phyloP scores from a whole-genome alignment of 108 stramenopile species.

The Nannochloropsis gaditana region DNA sequence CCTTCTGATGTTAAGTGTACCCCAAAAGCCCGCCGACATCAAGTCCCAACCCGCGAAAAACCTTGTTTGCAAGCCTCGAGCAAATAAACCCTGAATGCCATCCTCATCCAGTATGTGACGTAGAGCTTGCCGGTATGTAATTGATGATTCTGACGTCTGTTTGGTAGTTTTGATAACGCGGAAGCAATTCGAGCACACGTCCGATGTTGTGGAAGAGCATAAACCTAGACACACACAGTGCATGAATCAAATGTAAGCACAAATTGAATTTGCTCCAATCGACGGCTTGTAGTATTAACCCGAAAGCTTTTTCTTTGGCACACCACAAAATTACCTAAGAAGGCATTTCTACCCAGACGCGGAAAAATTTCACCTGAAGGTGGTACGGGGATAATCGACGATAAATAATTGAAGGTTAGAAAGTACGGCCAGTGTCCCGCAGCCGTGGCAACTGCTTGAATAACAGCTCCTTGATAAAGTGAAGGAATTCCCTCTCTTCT shows the following conservation, averaged over 20 bases:
- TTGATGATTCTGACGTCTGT: slow-evolving; percentile 40
- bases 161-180: slow-evolving; percentile 55
- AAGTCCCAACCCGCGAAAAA: not conserved
- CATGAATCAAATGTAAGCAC: not conserved
- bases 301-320: no score
- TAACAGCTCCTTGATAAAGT: slow-evolving; percentile 49
- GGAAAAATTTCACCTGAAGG: slow-evolving; percentile 25
- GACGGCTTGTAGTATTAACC: not conserved
- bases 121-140: slow-evolving; percentile 47
- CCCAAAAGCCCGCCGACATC: not conserved
- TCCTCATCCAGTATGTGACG: slow-evolving; percentile 43
- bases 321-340: slow-evolving; percentile 28
- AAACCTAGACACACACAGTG: slow-evolving; percentile 26
- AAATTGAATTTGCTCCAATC: not conserved
- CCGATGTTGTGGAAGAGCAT: slow-evolving; percentile 47
- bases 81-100: slow-evolving; percentile 48
- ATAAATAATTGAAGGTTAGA: slow-evolving; percentile 49
- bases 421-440: slow-evolving; percentile 55
- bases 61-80: slow-evolving; percentile 51
- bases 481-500: slow-evolving; percentile 28
- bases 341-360: slow-evolving; percentile 37
- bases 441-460: slow-evolving; percentile 48
- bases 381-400: slow-evolving; percentile 31
- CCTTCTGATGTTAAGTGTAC: not conserved
- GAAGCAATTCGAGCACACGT: slow-evolving; percentile 49